These are phyloP conservation scores for Trapa bicornis DNA, from an alignment of 345 rosid genomes.

Conservation along the genomic window DNA sequence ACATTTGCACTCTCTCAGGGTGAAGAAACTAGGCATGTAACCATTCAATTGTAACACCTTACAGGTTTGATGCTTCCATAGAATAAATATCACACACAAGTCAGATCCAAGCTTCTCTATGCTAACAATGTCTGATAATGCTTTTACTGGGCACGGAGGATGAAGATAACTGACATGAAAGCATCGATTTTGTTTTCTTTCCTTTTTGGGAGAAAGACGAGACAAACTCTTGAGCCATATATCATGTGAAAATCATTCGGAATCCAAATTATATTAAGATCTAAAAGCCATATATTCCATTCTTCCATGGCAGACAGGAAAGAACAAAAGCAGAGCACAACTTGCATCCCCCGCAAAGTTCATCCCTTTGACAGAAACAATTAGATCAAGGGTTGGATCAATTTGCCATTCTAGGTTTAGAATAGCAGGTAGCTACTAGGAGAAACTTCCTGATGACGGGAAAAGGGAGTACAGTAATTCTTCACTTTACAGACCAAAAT, in stretches of 20 bases:
- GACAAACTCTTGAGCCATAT: not conserved
- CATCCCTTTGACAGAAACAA: not conserved
- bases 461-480: not conserved
- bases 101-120: too few relatives aligned
- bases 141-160: too few relatives aligned
- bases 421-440: not conserved
- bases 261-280: not conserved
- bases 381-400: too few relatives aligned
- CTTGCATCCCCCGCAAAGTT: not conserved
- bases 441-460: not conserved
- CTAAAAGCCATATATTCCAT: conserved; percentile 9
- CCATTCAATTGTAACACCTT: conserved; percentile 24
- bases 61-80: not conserved
- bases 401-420: too few relatives aligned
- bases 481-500: conserved; percentile 1
- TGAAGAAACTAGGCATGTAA: conserved; percentile 53
- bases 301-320: conserved; percentile 15
- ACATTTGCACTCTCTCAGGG: conserved; percentile 34
- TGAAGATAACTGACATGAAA: too few relatives aligned
- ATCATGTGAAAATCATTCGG: not conserved
- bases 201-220: too few relatives aligned
- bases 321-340: not conserved
- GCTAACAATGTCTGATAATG: too few relatives aligned
- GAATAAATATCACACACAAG: not conserved
- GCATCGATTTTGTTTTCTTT: too few relatives aligned